Base-by-base conservation (phyloP, 2,329 filamentous ascomycete species). In the Fonsecaea nubica region DNA sequence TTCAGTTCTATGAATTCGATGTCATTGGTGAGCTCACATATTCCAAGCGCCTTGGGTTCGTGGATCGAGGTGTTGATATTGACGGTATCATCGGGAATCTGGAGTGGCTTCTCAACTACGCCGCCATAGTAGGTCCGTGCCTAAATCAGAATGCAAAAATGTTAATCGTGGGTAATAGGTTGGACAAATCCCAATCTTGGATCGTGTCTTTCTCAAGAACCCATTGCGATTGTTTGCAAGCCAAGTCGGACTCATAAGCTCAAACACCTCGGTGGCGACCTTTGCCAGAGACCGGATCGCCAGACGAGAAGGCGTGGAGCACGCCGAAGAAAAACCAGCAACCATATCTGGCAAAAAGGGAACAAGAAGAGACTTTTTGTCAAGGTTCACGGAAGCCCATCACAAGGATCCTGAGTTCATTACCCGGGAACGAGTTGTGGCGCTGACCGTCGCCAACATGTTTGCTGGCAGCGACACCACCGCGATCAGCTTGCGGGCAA, bases 381-480 rank as follows among this genome's bases (percentile, higher is more conserved):
- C 70, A 25, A 71, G 72, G 1, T 77, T 76, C 45, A 63, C 75
- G 6, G 71, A 76, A 53, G 74, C 73, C n/a, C 35, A 61, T 35
- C 32, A 42, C n/a, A 69, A 69, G 52, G 64, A 69, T 48, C 67
- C 65, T 10, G 62, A 63, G 15, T 69, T 69, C 48, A 69, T 69
- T 45, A 61, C 45, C 13, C 50, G 35, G 21, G 66, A 62, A 12
- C 38, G 66, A 55, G 66, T 69, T 10, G 42, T 69, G 25, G 57
- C 64, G 9, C 36, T 67, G 53, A 67, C 67, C 5, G 62, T 59
- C 6, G 64, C 67, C n/a, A 69, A 69, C 21, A 64, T 68, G 36
- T 64, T 85, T 91, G 91, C 91, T 0, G 91, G 91, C 3, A 90
- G 87, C 1, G 91, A 94, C 77, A 93, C 91, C 0, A 93, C 91